Evolutionary conservation across 2,329 filamentous ascomycete genomes (phyloP), one percentile per base, ranked within the genome.

Genomic region (Apiospora rasikravindrae): DNA sequence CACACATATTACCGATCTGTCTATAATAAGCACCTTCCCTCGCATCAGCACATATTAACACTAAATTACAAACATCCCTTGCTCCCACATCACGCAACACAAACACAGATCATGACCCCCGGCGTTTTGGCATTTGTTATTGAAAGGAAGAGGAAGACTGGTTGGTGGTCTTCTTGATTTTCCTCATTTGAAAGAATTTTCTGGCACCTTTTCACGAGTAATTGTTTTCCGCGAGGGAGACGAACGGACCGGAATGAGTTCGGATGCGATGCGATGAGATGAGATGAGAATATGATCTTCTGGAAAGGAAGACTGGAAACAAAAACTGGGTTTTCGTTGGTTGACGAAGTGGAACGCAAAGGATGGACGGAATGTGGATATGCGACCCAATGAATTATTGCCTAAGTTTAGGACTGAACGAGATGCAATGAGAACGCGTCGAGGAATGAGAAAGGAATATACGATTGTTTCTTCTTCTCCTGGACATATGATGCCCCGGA

Each of bases 101-200:
- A 64, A 33, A 64, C 33, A 64, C 57, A 64, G 57, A 64, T 64
- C 57, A 64, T 64, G 57, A 40, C 6, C 33, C 57, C 57, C 57
- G 57, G 57, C 57, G 57, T 64, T 64, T 33, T 64, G 57, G 57
- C 40, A n/a, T 64, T 64, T 40, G 33, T n/a, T n/a, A 40, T 64
- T 22, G 40, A 37, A 24, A 33, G 26, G n/a, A 53, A 53, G 33
- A 61, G 51, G 19, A 29, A 64, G 57, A 24, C 57, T 24, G 19
- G 33, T 40, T 40, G 33, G 57, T n/a, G 57, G 57, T 64, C 57
- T n/a, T 40, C 33, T 40, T 61, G 11, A n/a, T 40, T 64, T 64
- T 40, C n/a, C 49, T 40, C 51, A 40, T 64, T 40, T 40, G 8
- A 13, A 64, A 64, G 57, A 64, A 14, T 22, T 40, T n/a, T 64